Base-by-base conservation (phyloP, 2,329 filamentous ascomycete genomes). In the Cercospora sesami region DNA sequence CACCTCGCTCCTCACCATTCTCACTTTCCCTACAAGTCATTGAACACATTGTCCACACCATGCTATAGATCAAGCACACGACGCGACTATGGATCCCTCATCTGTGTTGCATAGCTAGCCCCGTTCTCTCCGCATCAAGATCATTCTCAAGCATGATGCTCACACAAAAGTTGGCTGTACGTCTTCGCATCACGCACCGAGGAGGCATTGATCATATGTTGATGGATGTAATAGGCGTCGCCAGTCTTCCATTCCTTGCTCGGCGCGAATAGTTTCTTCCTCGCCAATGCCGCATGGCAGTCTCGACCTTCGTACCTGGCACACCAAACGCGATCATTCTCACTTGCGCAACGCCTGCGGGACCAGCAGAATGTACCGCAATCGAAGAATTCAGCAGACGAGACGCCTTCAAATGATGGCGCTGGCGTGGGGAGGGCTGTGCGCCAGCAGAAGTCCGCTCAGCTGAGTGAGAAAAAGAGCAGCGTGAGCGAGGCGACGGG, bases 271-370 rank as follows among this genome's bases (percentile, higher is more conserved):
- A 75, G 75, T 60, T 76, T 77, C 66, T 64, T 77, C 63, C 71
- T 76, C 26, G 75, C 76, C 30, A 75, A 78, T 57, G 71, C 75
- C 70, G 75, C 75, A 69, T 78, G 77, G 75, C 72, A 76, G 39
- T 71, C 73, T 59, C 72, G 76, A 59, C 76, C 76, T 23, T 62
- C 72, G 66, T 71, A 64, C 69, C 63, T 77, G 39, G 30, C 61
- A 16, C 39, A 48, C 8, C 61, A 65, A 26, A 69, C 69, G 60
- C 73, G 74, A 61, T 66, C 69, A 45, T 68, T 75, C 64, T 68
- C 73, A 51, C 58, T 70, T 28, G 69, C 66, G 45, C 69, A 68
- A 36, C 57, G 63, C 36, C 66, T 65, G 63, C 70, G 69, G 53
- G 69, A 75, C 31, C 65, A 73, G 48, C 23, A 28, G 14, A 55